Evolutionary conservation across 2,329 filamentous ascomycete genomes (phyloP), one percentile per base, ranked within the genome.

Genomic region (Aureobasidium zeae): DNA sequence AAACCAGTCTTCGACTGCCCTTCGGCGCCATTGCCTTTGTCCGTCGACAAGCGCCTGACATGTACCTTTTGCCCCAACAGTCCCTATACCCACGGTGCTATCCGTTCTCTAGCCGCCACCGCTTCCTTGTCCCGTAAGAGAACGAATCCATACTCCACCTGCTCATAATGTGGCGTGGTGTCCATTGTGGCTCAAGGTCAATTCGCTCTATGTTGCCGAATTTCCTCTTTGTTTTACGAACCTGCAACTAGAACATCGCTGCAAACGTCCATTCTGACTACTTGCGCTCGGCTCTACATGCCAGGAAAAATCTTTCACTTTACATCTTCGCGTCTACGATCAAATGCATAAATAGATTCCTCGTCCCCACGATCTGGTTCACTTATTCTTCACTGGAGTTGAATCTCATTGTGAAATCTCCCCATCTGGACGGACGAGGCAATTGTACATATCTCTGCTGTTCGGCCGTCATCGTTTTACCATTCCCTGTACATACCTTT

Each of bases 371-470:
- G 34, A 35, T 44, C 39, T 35, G 39, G 39, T 15, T 44, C 39
- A 17, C 29, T 44, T 17, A 29, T 21, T 29, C 22, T n/a, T 34
- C 39, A 44, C 31, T 29, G 29, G 39, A 44, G 31, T 35, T 34
- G 12, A 35, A 4, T 35, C 30, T 44, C 39, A 44, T 44, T 35
- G 39, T 44, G 31, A 43, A 35, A 15, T n/a, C n/a, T n/a, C n/a
- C n/a, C 22, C 39, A 21, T 34, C 24, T 35, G 12, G 39, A 44
- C 31, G 30, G 31, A 44, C 30, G 31, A 35, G 30, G 11, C 19
- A 13, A 34, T 29, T 44, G 39, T 44, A 44, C 39, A 44, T 44
- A 44, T 47, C 25, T 44, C 20, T 22, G 19, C 33, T 47, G 34
- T 47, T 47, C 44, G 41, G 28, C 39, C 43, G 37, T 34, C 36